Evolutionary conservation across 805 yeast species (phyloP).

Genomic region (Jamesozyma jinghongensis): DNA sequence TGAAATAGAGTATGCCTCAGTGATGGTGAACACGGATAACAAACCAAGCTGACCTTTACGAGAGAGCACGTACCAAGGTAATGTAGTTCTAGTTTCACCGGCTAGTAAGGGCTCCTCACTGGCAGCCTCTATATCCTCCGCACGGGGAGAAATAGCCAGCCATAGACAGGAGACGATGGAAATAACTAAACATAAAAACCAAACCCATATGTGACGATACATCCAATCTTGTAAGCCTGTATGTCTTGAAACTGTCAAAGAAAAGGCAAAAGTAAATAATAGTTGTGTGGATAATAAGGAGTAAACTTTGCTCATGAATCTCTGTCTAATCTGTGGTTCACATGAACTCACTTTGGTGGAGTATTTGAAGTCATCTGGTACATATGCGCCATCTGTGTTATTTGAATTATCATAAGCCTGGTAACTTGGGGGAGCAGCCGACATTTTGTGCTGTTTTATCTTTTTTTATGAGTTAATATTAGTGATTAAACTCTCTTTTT

Average conservation of each 20-base stretch:
- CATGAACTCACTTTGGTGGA: conserved; percentile 70
- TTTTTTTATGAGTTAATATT: background rate
- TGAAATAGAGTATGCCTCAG: conserved; percentile 69
- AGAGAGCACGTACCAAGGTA: conserved; percentile 27
- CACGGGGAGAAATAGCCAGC: conserved; percentile 51
- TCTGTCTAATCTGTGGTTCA: conserved; percentile 62
- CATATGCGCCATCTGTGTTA: conserved; percentile 1
- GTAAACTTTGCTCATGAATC: conserved; percentile 73
- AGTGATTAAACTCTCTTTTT: no score
- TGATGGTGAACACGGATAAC: conserved; percentile 57
- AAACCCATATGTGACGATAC: conserved; percentile 47
- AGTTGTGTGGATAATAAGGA: conserved; percentile 59
- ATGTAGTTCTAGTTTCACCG: background rate
- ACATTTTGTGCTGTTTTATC: background rate
- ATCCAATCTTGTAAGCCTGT: conserved; percentile 38
- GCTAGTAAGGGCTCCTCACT: conserved; percentile 3
- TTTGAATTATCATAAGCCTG: background rate
- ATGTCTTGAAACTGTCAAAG: conserved; percentile 15
- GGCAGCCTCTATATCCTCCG: conserved; percentile 42
- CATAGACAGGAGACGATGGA: conserved; percentile 58
- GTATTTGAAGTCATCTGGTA: conserved; percentile 74
- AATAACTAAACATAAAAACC: conserved; percentile 47
- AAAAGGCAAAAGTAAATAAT: conserved; percentile 42
- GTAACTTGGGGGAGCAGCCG: conserved; percentile 5
- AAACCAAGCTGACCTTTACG: conserved; percentile 35